Conservation (phyloP, 2,329 filamentous ascomycete genomes). For the Colletotrichum falcatum region DNA sequence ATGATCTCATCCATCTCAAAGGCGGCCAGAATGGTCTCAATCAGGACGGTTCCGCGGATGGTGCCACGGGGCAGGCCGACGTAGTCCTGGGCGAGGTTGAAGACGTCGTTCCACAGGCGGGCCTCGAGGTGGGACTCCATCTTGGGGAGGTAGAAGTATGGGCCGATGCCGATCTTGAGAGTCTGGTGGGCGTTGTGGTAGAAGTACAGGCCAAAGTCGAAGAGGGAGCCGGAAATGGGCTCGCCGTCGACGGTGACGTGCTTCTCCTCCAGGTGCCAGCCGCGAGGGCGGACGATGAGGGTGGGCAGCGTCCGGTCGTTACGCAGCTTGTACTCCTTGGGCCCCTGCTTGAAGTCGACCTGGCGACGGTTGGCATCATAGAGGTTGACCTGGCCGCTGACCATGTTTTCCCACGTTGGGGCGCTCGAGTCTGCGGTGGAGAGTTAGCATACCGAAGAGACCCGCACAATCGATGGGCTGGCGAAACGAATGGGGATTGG, state of each 20-base stretch:
- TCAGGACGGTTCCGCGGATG: slow-evolving; percentile 93
- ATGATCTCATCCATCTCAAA: slow-evolving; percentile 99
- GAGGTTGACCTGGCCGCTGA: slow-evolving; percentile 97
- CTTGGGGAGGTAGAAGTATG: slow-evolving; percentile 98
- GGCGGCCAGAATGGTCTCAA: slow-evolving; percentile 96
- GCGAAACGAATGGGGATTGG: neutral
- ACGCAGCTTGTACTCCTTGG: slow-evolving; percentile 97
- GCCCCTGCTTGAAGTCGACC: slow-evolving; percentile 95
- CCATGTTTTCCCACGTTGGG: slow-evolving; percentile 99
- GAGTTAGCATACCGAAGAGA: slow-evolving; percentile 7
- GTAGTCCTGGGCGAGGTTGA: slow-evolving; percentile 95
- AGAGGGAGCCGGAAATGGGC: slow-evolving; percentile 90
- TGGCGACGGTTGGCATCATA: slow-evolving; percentile 95
- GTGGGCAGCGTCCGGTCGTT: slow-evolving; percentile 88
- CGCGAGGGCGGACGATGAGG: slow-evolving; percentile 92
- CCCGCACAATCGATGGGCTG: neutral
- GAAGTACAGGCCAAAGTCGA: slow-evolving; percentile 99
- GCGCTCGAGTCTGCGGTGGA: slow-evolving; percentile 81
- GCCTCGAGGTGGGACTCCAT: slow-evolving; percentile 99
- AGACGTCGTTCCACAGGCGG: slow-evolving; percentile 96
- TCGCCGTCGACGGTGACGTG: slow-evolving; percentile 96
- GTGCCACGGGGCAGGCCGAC: slow-evolving; percentile 90
- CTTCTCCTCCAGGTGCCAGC: slow-evolving; percentile 99
- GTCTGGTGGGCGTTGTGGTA: slow-evolving; percentile 97
- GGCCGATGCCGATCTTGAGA: slow-evolving; percentile 84